These are phyloP conservation scores for Lachnellula suecica DNA, from an alignment of 2,329 filamentous ascomycete genomes.

Conservation along the genomic window DNA sequence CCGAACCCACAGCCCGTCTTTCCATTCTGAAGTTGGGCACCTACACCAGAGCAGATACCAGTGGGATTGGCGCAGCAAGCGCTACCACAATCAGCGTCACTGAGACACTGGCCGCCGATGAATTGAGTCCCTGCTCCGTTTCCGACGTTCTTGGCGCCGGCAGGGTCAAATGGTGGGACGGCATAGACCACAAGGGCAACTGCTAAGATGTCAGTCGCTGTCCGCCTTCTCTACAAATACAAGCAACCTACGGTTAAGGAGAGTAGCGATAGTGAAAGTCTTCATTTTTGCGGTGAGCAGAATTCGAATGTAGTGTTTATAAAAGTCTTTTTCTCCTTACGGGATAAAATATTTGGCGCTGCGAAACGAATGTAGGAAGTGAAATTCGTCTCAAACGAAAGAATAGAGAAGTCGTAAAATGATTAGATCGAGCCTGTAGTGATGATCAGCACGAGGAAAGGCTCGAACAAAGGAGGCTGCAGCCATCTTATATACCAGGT, in stretches of 20 bases:
- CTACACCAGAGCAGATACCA: slow-evolving; percentile 35
- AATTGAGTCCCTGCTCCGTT: slow-evolving; percentile 22
- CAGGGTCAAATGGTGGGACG: slow-evolving; percentile 19
- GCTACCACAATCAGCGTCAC: slow-evolving; percentile 19
- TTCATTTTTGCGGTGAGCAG: slow-evolving; percentile 55
- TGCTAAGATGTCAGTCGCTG: neutral
- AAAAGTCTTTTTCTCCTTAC: too few species aligned
- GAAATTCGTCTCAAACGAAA: neutral
- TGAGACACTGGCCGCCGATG: slow-evolving; percentile 24
- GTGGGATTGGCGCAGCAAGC: slow-evolving; percentile 22
- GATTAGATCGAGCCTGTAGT: neutral
- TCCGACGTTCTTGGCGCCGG: slow-evolving; percentile 25
- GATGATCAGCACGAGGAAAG: neutral
- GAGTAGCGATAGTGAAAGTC: slow-evolving; percentile 2
- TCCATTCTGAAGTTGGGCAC: slow-evolving; percentile 32
- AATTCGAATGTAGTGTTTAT: neutral
- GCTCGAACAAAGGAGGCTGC: neutral
- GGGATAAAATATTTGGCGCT: neutral
- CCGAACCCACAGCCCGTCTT: slow-evolving; percentile 37
- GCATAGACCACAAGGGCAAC: slow-evolving; percentile 12
- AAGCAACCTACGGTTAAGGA: slow-evolving; percentile 7
- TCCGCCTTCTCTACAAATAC: neutral
- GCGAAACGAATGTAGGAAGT: neutral
- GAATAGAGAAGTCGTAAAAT: neutral
- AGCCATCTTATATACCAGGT: neutral